Evolutionary conservation across 805 yeast species (phyloP).

Genomic region (Clavispora phyllophila): DNA sequence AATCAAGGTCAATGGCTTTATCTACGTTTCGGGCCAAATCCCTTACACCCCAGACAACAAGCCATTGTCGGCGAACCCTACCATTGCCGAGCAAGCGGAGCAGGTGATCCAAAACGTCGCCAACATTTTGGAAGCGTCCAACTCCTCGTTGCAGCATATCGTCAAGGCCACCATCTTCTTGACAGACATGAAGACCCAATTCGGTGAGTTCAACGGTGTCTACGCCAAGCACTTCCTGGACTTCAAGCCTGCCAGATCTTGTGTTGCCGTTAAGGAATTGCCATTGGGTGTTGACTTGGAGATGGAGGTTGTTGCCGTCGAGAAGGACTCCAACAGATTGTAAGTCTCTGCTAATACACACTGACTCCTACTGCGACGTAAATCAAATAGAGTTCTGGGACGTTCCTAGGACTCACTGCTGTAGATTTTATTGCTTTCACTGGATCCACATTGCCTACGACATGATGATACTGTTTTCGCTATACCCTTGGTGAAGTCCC

Average conservation of each 20-base stretch:
- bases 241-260: slow-evolving; percentile 95
- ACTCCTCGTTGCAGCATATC: slow-evolving; percentile 75
- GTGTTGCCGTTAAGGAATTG: slow-evolving; percentile 89
- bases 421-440: too few species aligned
- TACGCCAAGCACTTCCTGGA: slow-evolving; percentile 71
- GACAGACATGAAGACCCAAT: slow-evolving; percentile 77
- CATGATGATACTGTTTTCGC: too few species aligned
- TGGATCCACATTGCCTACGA: too few species aligned
- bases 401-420: too few species aligned
- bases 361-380: too few species aligned
- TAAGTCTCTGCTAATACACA: slow-evolving; percentile 7
- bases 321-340: slow-evolving; percentile 37
- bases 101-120: slow-evolving; percentile 65
- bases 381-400: too few species aligned
- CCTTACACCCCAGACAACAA: slow-evolving; percentile 82
- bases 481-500: too few species aligned
- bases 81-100: slow-evolving; percentile 72
- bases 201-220: slow-evolving; percentile 79
- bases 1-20: slow-evolving; percentile 77
- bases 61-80: slow-evolving; percentile 61
- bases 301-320: slow-evolving; percentile 89
- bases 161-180: slow-evolving; percentile 88
- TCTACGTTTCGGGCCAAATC: slow-evolving; percentile 93
- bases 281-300: slow-evolving; percentile 88
- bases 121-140: slow-evolving; percentile 76